phyloP scores from a whole-genome alignment of 176 grass and related monocot genomes.

The Canna indica region DNA sequence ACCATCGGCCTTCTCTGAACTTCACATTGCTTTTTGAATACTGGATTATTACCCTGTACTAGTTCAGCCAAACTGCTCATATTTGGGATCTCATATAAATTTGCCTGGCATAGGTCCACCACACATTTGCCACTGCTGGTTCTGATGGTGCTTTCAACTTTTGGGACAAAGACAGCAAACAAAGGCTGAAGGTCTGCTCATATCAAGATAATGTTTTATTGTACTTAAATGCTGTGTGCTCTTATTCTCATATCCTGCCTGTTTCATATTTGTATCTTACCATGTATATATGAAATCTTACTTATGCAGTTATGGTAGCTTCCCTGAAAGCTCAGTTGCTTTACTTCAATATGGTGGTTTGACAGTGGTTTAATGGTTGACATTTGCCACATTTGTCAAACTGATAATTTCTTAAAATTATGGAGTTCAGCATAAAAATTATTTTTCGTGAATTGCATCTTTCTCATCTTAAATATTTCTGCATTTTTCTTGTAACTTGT shows the following conservation, averaged over 20 bases:
- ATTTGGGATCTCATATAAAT: neutral
- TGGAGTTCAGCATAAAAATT: too few species aligned
- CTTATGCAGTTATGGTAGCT: too few species aligned
- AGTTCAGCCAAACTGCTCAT: neutral
- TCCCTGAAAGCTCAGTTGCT: too few species aligned
- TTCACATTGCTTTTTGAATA: neutral
- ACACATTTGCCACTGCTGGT: conserved; percentile 3
- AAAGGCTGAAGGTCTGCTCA: conserved; percentile 8
- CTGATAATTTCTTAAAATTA: too few species aligned
- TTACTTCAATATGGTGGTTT: too few species aligned
- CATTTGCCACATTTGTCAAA: too few species aligned
- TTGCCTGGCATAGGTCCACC: neutral
- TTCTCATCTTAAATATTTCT: too few species aligned
- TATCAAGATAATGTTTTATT: neutral
- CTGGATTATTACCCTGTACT: neutral
- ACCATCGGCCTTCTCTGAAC: too few species aligned
- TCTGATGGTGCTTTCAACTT: conserved; percentile 14
- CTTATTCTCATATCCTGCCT: neutral
- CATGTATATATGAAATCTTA: neutral
- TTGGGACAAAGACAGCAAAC: conserved; percentile 12
- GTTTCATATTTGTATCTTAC: neutral
- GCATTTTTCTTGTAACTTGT: too few species aligned
- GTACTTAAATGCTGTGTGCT: neutral
- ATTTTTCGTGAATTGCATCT: too few species aligned
- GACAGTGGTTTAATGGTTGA: too few species aligned